Evolutionary conservation across 768 basidiomycete genomes (phyloP), one percentile per base, ranked within the genome.

Genomic region (Leccinum uliginosum): DNA sequence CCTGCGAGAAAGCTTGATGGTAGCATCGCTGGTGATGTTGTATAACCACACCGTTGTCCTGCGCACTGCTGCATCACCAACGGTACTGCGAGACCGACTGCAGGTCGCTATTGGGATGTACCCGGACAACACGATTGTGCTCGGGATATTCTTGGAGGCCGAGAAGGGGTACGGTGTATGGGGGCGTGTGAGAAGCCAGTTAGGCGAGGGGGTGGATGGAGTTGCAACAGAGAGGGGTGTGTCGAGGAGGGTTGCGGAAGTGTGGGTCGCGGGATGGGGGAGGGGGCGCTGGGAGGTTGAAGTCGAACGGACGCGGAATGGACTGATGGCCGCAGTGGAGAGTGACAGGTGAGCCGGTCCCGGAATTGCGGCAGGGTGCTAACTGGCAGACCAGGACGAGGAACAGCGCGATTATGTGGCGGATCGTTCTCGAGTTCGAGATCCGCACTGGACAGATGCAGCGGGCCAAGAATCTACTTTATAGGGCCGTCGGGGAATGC

Each of bases 191-290:
- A 73, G 86, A 57, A 69, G 73, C 15, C 75, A 82, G 51, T 62
- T 88, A 32, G 82, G 85, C 1, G 83, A 83, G 53, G 65, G 56
- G 6, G 55, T 58, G n/a, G 59, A 67, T 19, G 76, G 72, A 27
- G 72, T 70, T 10, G 71, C 65, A 9, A 73, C 69, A 53, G 75
- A 78, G 55, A 90, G 87, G 68, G 78, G 77, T 54, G 74, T 91
- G 14, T 70, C 77, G 40, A 75, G 87, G 65, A 74, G 86, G 54
- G 72, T 81, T 4, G 77, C 81, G 59, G 89, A 93, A 62, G 81
- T 90, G 1, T 93, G 91, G 90, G 75, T 89, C 2, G 82, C 84
- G 10, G 80, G 85, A n/a, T 91, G 89, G 89, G 86, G 89, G 69
- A 80, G 74, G 65, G 83, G 85, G 2, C 76, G 83, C 35, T 91